Base-by-base conservation (phyloP, 805 yeast genomes). In the Diddensiella transvaalensis region DNA sequence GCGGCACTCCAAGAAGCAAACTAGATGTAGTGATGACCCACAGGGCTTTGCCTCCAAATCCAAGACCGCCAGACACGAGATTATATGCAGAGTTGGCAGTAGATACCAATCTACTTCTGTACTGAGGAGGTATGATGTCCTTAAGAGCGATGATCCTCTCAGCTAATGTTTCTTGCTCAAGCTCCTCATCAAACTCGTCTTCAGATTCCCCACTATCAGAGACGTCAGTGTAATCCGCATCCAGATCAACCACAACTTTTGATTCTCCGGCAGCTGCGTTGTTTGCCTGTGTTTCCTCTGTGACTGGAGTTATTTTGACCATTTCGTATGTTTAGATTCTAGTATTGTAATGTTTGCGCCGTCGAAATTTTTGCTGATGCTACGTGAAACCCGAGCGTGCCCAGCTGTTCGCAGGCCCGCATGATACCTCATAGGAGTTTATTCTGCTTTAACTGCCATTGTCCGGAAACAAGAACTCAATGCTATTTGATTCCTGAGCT, bases 121-220 rank as follows among this genome's bases (percentile, higher is more conserved):
- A 89, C 58, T 78, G 77, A 59, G 97, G 97, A 41, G 97, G 87
- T 44, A 93, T 74, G 47, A 91, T 86, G 66, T 93, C 97, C 69
- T 83, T 88, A 61, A 93, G 78, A 44, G 99, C 99, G 54, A 80
- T 79, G 55, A 93, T 68, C 78, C 99, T 85, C 60, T 93, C 98
- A 52, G 75, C 69, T 15, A 93, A 57, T 26, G 96, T 83, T 75
- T 93, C 99, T 63, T 83, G 80, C 62, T 82, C 86, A 50, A 74
- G 60, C 65, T 86, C 87, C 56, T 79, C 87, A 58, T 86, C 95
- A 47, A 67, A 64, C 37, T 73, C 77, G 44, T 68, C 74, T 46
- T 71, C 76, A 37, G 74, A 69, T 22, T 61, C 69, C 45, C 73
- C 86, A 23, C 76, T 71, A 36, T 80, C 87, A 22, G 74, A 69